phyloP scores from a whole-genome alignment of 768 basidiomycete genomes.

The Pisolithus microcarpus region DNA sequence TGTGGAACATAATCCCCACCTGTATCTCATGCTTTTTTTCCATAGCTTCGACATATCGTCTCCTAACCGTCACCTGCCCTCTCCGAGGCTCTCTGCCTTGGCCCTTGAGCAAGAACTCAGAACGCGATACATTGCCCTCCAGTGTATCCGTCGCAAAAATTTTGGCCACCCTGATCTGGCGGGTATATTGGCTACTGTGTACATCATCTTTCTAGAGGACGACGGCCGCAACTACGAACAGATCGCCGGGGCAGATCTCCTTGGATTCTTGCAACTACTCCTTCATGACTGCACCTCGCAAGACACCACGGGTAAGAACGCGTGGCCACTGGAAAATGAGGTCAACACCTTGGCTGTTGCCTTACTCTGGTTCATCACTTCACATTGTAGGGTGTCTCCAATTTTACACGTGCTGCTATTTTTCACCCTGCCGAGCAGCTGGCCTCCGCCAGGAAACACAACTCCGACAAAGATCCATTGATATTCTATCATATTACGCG shows the following conservation, averaged over 20 bases:
- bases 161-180: constrained; percentile 31
- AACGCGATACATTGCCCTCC: constrained; percentile 39
- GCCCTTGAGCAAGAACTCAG: constrained; percentile 39
- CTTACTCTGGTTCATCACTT: constrained; percentile 42
- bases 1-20: constrained; percentile 20
- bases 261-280: constrained; percentile 33
- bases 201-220: constrained; percentile 53
- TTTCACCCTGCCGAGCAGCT: constrained; percentile 2
- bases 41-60: constrained; percentile 44
- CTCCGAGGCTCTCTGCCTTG: constrained; percentile 17
- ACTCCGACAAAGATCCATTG: constrained; percentile 27
- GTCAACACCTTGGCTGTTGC: constrained; percentile 40
- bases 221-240: constrained; percentile 43
- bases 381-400: constrained; percentile 14
- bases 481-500: constrained; percentile 37
- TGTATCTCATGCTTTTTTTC: constrained; percentile 36
- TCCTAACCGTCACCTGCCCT: constrained; percentile 33
- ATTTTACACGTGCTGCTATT: not conserved
- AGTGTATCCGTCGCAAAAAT: constrained; percentile 34
- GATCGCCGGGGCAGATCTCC: constrained; percentile 37
- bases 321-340: constrained; percentile 45
- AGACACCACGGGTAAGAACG: constrained; percentile 31
- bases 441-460: constrained; percentile 28
- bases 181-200: constrained; percentile 46
- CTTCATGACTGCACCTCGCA: constrained; percentile 35